Conservation (phyloP, 1,284 basidiomycete genomes). For the Phellinidium pouzarii region DNA sequence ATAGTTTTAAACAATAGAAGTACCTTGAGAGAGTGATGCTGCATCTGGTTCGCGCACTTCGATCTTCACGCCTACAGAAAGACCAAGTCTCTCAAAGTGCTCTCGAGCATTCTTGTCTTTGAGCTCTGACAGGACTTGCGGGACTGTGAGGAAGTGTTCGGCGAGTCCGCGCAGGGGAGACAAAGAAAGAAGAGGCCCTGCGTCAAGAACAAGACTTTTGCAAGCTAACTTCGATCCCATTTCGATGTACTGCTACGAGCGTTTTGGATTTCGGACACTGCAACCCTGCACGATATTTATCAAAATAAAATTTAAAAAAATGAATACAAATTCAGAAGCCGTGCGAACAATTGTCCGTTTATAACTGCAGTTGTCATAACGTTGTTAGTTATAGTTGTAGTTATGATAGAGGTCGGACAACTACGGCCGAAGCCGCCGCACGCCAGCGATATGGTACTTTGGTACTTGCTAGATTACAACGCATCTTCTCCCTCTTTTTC, state of each 20-base stretch:
- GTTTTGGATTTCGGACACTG: neutral
- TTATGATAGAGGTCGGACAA: too few species aligned
- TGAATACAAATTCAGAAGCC: neutral
- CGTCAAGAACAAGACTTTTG: constrained; percentile 83
- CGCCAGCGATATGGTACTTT: neutral
- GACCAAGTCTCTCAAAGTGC: constrained; percentile 72
- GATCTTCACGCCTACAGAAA: constrained; percentile 71
- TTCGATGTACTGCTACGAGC: neutral
- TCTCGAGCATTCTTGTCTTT: constrained; percentile 82
- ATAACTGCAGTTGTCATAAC: neutral
- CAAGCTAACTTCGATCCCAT: constrained; percentile 39
- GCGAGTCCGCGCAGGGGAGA: constrained; percentile 83
- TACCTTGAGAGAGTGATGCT: constrained; percentile 72
- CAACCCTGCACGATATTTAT: neutral
- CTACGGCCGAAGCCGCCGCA: neutral
- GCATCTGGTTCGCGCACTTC: constrained; percentile 69
- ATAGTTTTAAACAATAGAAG: constrained; percentile 23
- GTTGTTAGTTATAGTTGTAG: too few species aligned
- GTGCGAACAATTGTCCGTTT: neutral
- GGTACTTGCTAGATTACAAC: neutral
- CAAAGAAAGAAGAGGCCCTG: constrained; percentile 83
- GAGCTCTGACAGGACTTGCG: constrained; percentile 83
- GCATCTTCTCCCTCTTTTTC: neutral
- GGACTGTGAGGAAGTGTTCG: constrained; percentile 77
- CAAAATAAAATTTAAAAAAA: neutral